Evolutionary conservation across 176 grass and related monocot species (phyloP).

Genomic region (Bolboschoenus planiculmis): DNA sequence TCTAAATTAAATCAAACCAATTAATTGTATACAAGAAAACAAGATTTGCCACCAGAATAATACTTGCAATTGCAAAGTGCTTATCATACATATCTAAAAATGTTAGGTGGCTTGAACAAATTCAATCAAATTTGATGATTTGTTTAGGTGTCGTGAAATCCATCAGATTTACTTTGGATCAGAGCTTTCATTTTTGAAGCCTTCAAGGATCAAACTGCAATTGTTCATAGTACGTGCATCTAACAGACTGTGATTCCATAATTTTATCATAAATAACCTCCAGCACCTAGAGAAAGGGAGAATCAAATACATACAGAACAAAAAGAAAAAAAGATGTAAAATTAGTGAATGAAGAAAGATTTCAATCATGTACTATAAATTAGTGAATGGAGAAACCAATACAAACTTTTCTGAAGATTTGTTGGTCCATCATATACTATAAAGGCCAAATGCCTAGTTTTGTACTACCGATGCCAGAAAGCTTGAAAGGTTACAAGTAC

Average conservation of each 20-base stretch:
- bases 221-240: conserved; percentile 52
- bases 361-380: neutral
- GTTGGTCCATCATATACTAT: neutral
- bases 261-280: conserved; percentile 79
- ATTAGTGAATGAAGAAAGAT: neutral
- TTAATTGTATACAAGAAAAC: conserved; percentile 1
- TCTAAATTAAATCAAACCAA: conserved; percentile 14
- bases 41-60: neutral
- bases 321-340: too few species aligned
- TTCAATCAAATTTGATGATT: neutral
- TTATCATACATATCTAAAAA: neutral
- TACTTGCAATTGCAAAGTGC: neutral
- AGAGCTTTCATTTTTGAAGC: conserved; percentile 12
- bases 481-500: neutral
- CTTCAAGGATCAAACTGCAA: conserved; percentile 59
- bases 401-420: neutral
- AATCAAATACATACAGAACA: too few species aligned
- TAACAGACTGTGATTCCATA: conserved; percentile 91
- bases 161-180: conserved; percentile 24
- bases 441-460: neutral
- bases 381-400: neutral
- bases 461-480: neutral
- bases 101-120: neutral
- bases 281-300: conserved; percentile 45
- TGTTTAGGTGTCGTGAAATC: neutral